Evolutionary conservation across 768 basidiomycete genomes (phyloP).

Genomic region (Calocera cornea): DNA sequence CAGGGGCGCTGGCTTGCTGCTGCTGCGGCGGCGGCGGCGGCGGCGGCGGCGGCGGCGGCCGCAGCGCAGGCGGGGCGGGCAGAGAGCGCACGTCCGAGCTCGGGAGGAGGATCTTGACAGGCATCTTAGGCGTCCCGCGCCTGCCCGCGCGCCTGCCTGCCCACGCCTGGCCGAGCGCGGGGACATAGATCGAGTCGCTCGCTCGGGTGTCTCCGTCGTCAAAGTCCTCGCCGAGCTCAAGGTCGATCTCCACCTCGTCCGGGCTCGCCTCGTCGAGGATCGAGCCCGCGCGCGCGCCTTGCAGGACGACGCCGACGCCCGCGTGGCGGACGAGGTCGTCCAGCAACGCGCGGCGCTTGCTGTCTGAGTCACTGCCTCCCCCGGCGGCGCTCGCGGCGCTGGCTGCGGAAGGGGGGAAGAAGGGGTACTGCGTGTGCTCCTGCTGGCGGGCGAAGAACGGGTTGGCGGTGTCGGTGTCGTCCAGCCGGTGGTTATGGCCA

Average conservation of each 20-base stretch:
- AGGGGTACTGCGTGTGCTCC: background rate
- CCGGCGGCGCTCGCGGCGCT: background rate
- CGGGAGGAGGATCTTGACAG: background rate
- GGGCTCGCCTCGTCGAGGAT: background rate
- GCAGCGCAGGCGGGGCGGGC: background rate
- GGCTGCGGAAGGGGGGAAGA: background rate
- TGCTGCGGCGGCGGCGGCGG: too few relatives aligned
- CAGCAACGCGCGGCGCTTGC: background rate
- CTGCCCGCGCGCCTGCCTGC: background rate
- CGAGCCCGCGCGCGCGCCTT: background rate
- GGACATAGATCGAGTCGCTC: background rate
- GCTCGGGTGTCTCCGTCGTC: background rate
- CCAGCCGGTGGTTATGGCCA: background rate
- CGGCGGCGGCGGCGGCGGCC: too few relatives aligned
- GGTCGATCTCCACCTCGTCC: slow-evolving; percentile 1
- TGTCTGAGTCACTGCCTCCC: background rate
- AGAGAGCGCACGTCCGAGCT: background rate
- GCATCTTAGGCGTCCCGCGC: background rate
- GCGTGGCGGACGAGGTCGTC: background rate
- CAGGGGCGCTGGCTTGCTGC: background rate
- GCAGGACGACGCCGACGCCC: background rate
- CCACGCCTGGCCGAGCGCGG: too few relatives aligned
- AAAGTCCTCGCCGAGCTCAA: too few relatives aligned
- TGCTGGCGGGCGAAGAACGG: background rate
- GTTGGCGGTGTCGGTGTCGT: background rate